Evolutionary conservation across 2,329 filamentous ascomycete genomes (phyloP), one percentile per base, ranked within the genome.

Genomic region (Fusarium compactum): DNA sequence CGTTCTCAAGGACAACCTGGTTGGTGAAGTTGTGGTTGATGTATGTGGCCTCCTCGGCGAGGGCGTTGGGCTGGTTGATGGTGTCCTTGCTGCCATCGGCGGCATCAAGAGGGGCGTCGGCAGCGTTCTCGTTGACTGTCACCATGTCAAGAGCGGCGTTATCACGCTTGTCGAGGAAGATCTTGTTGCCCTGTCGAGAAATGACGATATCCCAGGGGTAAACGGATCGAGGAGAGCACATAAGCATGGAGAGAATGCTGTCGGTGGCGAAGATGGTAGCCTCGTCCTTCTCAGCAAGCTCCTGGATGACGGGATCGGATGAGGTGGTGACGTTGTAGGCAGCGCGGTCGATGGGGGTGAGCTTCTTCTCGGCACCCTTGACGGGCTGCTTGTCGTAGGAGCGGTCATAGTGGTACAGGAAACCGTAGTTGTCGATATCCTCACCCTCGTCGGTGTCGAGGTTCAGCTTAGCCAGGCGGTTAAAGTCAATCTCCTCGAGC

Each of bases 1-100:
- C 89, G 74, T 87, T 92, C 85, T 99, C 96, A 76, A 89, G 82
- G 73, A 99, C 95, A 54, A 97, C 94, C 86, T 99, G 96, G 82
- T 97, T 93, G 75, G 94, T 92, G 82, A 99, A 99, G 86, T 98
- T 97, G 88, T 98, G 96, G 89, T 99, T 99, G 89, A 99, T 99
- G 86, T 98, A 97, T 55, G 96, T 99, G 58, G 96, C 96, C 84
- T 99, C 96, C 82, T 98, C 92, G 78, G 97, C 95, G 62, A 99
- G 90, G 57, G 95, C 94, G 58, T 86, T 85, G n/a, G 96, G 96
- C 78, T 94, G 94, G 89, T 99, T 99, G 83, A 99, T 92, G 72
- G 88, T 86, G 80, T 99, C 96, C 84, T 97, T 97, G 85, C 93
- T 94, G 76, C 93, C 93, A 78, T 98, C 95, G 61, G 93, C 91